phyloP scores from a whole-genome alignment of 1,284 basidiomycete species.

The Sporisorium scitamineum region DNA sequence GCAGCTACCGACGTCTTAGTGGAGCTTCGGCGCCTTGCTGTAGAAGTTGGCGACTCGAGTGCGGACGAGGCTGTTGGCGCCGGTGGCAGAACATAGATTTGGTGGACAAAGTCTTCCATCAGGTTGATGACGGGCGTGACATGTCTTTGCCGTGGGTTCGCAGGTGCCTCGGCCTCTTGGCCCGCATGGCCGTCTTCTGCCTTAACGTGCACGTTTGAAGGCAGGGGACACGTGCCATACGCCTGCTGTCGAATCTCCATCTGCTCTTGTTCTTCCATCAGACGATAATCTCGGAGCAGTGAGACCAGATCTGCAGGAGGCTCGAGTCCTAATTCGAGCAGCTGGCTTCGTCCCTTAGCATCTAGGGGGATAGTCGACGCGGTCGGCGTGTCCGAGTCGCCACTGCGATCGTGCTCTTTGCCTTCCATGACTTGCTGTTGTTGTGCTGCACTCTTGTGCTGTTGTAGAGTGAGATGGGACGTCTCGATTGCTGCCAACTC shows the following conservation, averaged over 20 bases:
- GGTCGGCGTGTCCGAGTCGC: not conserved
- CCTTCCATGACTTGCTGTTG: not conserved
- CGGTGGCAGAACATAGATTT: slow-evolving; percentile 33
- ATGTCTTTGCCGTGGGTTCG: not conserved
- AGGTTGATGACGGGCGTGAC: slow-evolving; percentile 31
- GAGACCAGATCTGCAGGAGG: slow-evolving; percentile 42
- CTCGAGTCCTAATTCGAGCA: slow-evolving; percentile 46
- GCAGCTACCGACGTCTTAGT: not conserved
- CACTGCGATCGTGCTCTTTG: not conserved
- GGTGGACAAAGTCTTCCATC: slow-evolving; percentile 52
- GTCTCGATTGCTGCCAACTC: slow-evolving; percentile 70
- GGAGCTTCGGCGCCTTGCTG: slow-evolving; percentile 1
- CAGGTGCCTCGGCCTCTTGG: not conserved
- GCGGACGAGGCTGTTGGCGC: not conserved
- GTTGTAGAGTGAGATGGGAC: slow-evolving; percentile 27
- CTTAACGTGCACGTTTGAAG: slow-evolving; percentile 26
- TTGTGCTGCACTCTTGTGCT: slow-evolving; percentile 8
- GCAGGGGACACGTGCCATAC: slow-evolving; percentile 26
- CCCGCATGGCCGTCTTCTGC: slow-evolving; percentile 18
- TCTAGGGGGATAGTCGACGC: no score
- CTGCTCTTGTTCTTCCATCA: slow-evolving; percentile 19
- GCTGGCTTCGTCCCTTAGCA: slow-evolving; percentile 6
- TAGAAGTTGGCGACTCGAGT: slow-evolving; percentile 4
- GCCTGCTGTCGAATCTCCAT: slow-evolving; percentile 33
- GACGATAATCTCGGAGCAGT: slow-evolving; percentile 45